Evolutionary conservation across 108 stramenopile genomes (phyloP).

Genomic region (Cyclostephanos tholiformis): DNA sequence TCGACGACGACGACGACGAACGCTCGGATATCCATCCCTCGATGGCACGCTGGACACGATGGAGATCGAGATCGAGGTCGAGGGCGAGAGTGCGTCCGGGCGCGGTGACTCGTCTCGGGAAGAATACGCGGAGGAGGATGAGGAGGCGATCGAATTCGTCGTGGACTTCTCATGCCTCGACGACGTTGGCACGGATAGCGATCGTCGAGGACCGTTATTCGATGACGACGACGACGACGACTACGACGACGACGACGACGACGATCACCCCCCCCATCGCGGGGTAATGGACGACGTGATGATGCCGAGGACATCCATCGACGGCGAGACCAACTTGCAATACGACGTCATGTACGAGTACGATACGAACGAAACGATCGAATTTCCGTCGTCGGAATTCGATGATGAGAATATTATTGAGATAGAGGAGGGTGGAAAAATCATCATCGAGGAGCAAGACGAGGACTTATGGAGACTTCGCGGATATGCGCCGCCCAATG

Average conservation of each 20-base stretch:
- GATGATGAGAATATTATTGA: too few species aligned
- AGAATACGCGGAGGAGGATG: background rate
- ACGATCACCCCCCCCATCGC: too few species aligned
- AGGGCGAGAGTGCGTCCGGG: background rate
- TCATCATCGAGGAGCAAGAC: too few species aligned
- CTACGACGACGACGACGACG: background rate
- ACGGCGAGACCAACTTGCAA: background rate
- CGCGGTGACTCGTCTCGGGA: too few species aligned
- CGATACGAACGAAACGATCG: constrained; percentile 8
- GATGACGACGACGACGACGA: background rate
- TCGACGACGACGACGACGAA: too few species aligned
- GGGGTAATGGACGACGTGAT: too few species aligned
- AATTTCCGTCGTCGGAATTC: too few species aligned
- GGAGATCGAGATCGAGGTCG: constrained; percentile 30
- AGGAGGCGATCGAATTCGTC: constrained; percentile 25
- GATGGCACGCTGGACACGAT: constrained; percentile 41
- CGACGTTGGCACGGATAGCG: background rate
- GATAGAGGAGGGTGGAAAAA: too few species aligned
- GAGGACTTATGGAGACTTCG: too few species aligned
- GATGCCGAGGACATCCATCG: background rate
- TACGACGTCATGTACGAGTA: background rate
- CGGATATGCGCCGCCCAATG: too few species aligned
- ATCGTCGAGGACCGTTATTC: background rate
- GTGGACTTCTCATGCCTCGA: constrained; percentile 39
- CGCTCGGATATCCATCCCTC: constrained; percentile 29